Evolutionary conservation across 352 stramenopile genomes (phyloP).

Genomic region (Phytophthora capsici): DNA sequence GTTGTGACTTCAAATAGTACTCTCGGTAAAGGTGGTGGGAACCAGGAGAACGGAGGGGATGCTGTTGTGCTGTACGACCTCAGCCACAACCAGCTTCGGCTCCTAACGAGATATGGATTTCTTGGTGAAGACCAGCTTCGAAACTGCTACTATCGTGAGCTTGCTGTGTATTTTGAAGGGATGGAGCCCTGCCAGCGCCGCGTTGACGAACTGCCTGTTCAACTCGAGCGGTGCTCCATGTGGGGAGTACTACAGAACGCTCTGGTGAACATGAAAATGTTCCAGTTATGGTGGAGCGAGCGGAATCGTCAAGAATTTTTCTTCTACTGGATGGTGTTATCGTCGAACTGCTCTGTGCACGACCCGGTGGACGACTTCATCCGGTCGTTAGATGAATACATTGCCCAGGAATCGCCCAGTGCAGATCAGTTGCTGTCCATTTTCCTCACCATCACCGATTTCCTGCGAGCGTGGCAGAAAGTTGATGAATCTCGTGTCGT

Average conservation of each 20-base stretch:
- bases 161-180: slow-evolving; percentile 77
- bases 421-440: slow-evolving; percentile 71
- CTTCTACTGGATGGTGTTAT: slow-evolving; percentile 78
- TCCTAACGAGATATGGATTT: slow-evolving; percentile 78
- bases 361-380: slow-evolving; percentile 86
- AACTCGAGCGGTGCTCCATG: slow-evolving; percentile 74
- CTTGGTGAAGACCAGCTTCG: slow-evolving; percentile 70
- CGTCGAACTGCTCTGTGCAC: slow-evolving; percentile 64
- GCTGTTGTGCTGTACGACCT: slow-evolving; percentile 72
- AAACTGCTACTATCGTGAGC: slow-evolving; percentile 73
- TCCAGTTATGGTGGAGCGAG: slow-evolving; percentile 84
- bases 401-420: slow-evolving; percentile 64
- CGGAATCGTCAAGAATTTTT: slow-evolving; percentile 85
- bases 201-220: slow-evolving; percentile 82
- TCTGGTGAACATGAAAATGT: slow-evolving; percentile 89
- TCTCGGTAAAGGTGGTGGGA: slow-evolving; percentile 16
- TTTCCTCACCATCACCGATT: slow-evolving; percentile 83
- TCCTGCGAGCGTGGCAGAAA: slow-evolving; percentile 74
- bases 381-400: slow-evolving; percentile 77
- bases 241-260: slow-evolving; percentile 70
- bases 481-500: slow-evolving; percentile 41
- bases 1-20: background rate
- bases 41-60: slow-evolving; percentile 26
- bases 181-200: slow-evolving; percentile 74
- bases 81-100: slow-evolving; percentile 78